phyloP scores from a whole-genome alignment of 2,329 filamentous ascomycete genomes.

The Emericellopsis atlantica region DNA sequence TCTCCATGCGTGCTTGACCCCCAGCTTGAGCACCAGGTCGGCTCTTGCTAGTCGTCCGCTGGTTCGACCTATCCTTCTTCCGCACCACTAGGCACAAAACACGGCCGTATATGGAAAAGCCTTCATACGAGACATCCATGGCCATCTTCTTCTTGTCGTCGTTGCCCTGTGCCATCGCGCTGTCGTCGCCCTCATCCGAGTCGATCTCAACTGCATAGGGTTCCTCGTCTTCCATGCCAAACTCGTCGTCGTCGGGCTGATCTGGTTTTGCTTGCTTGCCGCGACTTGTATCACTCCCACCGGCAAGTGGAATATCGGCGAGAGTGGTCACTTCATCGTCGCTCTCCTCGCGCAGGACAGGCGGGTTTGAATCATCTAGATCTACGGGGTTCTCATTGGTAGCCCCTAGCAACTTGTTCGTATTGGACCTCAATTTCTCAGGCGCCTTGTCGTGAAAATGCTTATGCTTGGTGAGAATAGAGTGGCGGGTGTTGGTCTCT shows the following conservation, averaged over 20 bases:
- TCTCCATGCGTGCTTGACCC: conserved; percentile 66
- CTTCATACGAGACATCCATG: conserved; percentile 81
- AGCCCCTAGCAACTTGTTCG: conserved; percentile 45
- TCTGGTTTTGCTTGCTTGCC: conserved; percentile 11
- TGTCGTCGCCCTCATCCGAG: conserved; percentile 23
- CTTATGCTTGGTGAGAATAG: conserved; percentile 77
- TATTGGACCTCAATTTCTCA: conserved; percentile 45
- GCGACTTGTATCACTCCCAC: conserved; percentile 8
- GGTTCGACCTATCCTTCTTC: conserved; percentile 49
- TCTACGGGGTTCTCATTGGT: conserved; percentile 40
- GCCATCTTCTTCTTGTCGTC: conserved; percentile 86
- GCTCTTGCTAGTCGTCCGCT: conserved; percentile 14
- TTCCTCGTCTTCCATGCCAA: conserved; percentile 17
- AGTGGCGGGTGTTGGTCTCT: conserved; percentile 73
- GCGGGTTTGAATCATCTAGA: conserved; percentile 29
- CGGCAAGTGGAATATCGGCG: conserved; percentile 19
- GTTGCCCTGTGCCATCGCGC: conserved; percentile 11
- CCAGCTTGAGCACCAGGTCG: conserved; percentile 20
- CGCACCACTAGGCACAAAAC: conserved; percentile 84
- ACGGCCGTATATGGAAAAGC: conserved; percentile 89
- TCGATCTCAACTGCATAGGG: conserved; percentile 22
- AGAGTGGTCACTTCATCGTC: conserved; percentile 15
- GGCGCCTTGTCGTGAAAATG: conserved; percentile 49
- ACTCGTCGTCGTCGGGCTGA: conserved; percentile 12
- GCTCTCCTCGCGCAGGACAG: conserved; percentile 36